Evolutionary conservation across 371 early-diverging fungal species (phyloP).

Genomic region (Mortierella sp.): DNA sequence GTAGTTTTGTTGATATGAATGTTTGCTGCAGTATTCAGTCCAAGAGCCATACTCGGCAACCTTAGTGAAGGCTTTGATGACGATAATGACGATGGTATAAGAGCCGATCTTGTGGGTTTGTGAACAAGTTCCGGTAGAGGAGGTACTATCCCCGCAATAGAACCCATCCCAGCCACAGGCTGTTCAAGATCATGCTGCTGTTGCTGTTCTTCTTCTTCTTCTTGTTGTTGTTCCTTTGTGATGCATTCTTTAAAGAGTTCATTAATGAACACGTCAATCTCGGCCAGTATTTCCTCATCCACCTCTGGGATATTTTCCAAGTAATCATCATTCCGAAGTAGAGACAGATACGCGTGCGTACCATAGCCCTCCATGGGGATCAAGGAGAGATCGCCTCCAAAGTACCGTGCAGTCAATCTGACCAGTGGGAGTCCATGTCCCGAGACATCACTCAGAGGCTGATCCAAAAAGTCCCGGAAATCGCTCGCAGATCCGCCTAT

Average conservation of each 20-base stretch:
- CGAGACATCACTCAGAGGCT: conserved; percentile 61
- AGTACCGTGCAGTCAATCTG: conserved; percentile 62
- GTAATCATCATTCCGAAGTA: conserved; percentile 66
- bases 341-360: conserved; percentile 76
- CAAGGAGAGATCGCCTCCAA: conserved; percentile 79
- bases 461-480: conserved; percentile 54
- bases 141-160: no score
- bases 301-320: conserved; percentile 64
- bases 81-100: no score
- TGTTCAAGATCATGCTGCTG: no score
- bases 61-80: no score
- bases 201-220: no score
- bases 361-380: conserved; percentile 82
- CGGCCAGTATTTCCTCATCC: conserved; percentile 46
- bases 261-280: conserved; percentile 46
- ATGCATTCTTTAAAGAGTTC: conserved; percentile 32
- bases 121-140: no score
- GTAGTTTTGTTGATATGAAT: no score
- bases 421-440: conserved; percentile 60
- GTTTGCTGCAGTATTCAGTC: no score
- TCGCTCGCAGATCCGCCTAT: conserved; percentile 53
- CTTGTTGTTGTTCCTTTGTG: no score
- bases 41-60: no score
- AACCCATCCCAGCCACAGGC: no score
- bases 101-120: no score